A percentile compares a stretch with the other conserved stretches of the same genome.
Evolutionary conservation across 2,329 filamentous ascomycete species (phyloP).

Genomic region (Aspergillus oerlinghausenensis): DNA sequence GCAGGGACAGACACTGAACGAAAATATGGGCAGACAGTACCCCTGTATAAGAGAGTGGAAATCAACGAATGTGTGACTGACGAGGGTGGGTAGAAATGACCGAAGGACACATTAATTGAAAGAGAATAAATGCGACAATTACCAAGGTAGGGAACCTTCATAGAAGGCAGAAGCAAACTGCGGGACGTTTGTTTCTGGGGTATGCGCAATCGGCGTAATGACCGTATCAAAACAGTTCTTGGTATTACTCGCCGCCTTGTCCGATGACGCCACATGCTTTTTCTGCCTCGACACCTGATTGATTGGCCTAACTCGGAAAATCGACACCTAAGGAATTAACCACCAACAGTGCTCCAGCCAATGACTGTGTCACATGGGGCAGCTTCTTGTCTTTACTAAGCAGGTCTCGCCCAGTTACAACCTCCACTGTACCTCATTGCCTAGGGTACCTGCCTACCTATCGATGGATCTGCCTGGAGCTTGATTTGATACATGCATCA

Average conservation of each 20-base stretch:
- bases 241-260: constrained; percentile 26
- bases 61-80: constrained; percentile 1
- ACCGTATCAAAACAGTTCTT: constrained; percentile 13
- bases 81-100: neutral
- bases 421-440: no score
- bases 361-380: neutral
- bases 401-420: neutral
- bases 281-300: constrained; percentile 6
- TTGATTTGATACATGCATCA: constrained; percentile 2
- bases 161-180: neutral
- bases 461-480: constrained; percentile 14
- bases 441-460: neutral
- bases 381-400: constrained; percentile 2
- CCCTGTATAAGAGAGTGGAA: neutral
- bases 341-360: neutral
- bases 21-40: neutral
- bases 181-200: constrained; percentile 12
- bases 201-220: neutral
- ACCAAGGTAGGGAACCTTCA: no score
- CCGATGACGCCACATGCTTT: constrained; percentile 31
- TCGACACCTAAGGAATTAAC: neutral
- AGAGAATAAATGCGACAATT: neutral
- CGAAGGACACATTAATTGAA: neutral
- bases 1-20: neutral
- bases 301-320: neutral